Evolutionary conservation across 2,329 filamentous ascomycete genomes (phyloP).

Genomic region (Ceratocystis diversiconidia): DNA sequence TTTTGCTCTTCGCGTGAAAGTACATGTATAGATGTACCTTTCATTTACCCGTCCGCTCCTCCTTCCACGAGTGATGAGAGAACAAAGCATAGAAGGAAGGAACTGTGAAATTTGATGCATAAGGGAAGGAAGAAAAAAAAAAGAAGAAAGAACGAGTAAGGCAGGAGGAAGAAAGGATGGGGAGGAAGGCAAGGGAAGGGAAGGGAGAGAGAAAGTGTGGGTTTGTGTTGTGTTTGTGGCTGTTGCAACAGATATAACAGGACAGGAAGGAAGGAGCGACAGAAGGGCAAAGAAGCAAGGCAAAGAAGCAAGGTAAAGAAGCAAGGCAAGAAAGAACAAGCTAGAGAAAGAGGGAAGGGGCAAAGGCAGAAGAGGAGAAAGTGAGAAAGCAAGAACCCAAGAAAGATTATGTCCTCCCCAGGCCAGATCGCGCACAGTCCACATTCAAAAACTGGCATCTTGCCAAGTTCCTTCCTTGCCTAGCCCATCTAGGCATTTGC

Average conservation of each 20-base stretch:
- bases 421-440: constrained; percentile 10
- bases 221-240: neutral
- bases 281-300: neutral
- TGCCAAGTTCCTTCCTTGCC: neutral
- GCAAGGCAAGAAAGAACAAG: neutral
- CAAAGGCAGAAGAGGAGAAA: no score
- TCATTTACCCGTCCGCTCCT: neutral
- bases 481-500: no score
- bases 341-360: neutral
- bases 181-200: neutral
- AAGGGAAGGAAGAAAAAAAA: neutral
- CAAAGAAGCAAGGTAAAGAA: neutral
- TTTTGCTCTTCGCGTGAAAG: neutral
- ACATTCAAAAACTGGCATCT: constrained; percentile 9
- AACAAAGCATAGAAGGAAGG: neutral
- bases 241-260: neutral
- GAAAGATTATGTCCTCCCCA: neutral
- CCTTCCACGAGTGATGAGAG: neutral
- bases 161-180: neutral
- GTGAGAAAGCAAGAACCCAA: neutral
- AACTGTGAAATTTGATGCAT: neutral
- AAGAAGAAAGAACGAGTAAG: neutral
- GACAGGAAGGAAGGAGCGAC: neutral
- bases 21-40: neutral
- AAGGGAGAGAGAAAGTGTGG: neutral